Conservation (phyloP, 768 basidiomycete species). For the Gautieria morchelliformis region DNA sequence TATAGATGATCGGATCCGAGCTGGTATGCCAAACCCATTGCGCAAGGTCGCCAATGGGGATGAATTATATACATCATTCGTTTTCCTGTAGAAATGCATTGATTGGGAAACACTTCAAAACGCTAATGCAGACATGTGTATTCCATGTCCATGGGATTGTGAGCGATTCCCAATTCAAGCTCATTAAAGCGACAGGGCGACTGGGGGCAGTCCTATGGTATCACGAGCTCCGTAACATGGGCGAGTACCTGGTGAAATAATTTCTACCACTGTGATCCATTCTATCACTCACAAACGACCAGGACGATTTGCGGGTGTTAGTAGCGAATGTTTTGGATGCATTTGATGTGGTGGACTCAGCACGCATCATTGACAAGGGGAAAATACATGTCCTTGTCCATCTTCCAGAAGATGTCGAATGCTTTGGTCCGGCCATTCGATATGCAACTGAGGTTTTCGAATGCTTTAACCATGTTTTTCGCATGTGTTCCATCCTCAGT, state of each 20-base stretch:
- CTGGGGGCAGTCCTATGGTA: too few relatives aligned
- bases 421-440: conserved; percentile 32
- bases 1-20: too few relatives aligned
- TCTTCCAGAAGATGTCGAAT: too few relatives aligned
- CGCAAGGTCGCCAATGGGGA: too few relatives aligned
- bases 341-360: conserved; percentile 19
- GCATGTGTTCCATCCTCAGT: conserved; percentile 27
- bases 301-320: conserved; percentile 18
- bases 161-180: conserved; percentile 13
- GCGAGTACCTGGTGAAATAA: conserved; percentile 28
- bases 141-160: conserved; percentile 25
- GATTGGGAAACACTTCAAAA: too few relatives aligned
- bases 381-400: conserved; percentile 36
- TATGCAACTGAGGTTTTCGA: conserved; percentile 40
- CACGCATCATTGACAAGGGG: conserved; percentile 31
- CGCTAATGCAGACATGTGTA: conserved; percentile 9
- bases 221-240: too few relatives aligned
- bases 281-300: neutral
- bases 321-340: conserved; percentile 28
- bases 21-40: too few relatives aligned
- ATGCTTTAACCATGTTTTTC: too few relatives aligned
- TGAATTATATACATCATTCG: too few relatives aligned
- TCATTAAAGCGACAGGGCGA: too few relatives aligned
- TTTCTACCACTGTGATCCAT: neutral
- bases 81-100: too few relatives aligned